A percentile compares a stretch with the other conserved stretches of the same genome.
Evolutionary conservation across 2,329 filamentous ascomycete genomes (phyloP).

Genomic region (Drechslerella dactyloides): DNA sequence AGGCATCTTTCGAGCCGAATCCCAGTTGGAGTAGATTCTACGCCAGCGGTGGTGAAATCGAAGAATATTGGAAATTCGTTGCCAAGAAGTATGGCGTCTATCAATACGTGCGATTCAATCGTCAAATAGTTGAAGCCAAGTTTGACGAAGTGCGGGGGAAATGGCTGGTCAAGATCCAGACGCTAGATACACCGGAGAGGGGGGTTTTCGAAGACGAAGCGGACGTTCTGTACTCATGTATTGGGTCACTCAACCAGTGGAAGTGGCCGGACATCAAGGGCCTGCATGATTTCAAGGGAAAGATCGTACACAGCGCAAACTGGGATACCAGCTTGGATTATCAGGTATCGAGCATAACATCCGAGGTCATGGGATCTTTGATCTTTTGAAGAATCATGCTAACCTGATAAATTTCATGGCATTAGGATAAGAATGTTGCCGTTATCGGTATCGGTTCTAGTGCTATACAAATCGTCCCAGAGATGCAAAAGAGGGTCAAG

Average conservation of each 20-base stretch:
- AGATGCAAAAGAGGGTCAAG: slow-evolving; percentile 61
- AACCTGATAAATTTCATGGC: slow-evolving; percentile 3
- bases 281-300: slow-evolving; percentile 61
- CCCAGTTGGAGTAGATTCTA: slow-evolving; percentile 68
- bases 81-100: slow-evolving; percentile 61
- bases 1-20: slow-evolving; percentile 68
- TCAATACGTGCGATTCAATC: slow-evolving; percentile 61
- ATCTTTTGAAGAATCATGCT: slow-evolving; percentile 57
- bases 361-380: not conserved
- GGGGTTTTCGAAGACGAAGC: slow-evolving; percentile 52
- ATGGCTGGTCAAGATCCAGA: slow-evolving; percentile 52
- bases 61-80: slow-evolving; percentile 62
- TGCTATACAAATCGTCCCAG: slow-evolving; percentile 64
- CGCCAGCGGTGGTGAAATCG: slow-evolving; percentile 62
- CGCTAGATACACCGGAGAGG: slow-evolving; percentile 41
- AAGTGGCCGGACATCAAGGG: slow-evolving; percentile 64
- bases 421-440: slow-evolving; percentile 62
- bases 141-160: slow-evolving; percentile 58
- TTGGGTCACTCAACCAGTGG: slow-evolving; percentile 65
- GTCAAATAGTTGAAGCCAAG: slow-evolving; percentile 59
- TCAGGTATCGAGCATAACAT: not conserved
- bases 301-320: slow-evolving; percentile 64
- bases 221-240: slow-evolving; percentile 56
- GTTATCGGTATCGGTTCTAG: slow-evolving; percentile 67
- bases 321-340: slow-evolving; percentile 59